These are phyloP conservation scores for Auricularia sp. DNA, from an alignment of 768 basidiomycete species.

Conservation along the genomic window DNA sequence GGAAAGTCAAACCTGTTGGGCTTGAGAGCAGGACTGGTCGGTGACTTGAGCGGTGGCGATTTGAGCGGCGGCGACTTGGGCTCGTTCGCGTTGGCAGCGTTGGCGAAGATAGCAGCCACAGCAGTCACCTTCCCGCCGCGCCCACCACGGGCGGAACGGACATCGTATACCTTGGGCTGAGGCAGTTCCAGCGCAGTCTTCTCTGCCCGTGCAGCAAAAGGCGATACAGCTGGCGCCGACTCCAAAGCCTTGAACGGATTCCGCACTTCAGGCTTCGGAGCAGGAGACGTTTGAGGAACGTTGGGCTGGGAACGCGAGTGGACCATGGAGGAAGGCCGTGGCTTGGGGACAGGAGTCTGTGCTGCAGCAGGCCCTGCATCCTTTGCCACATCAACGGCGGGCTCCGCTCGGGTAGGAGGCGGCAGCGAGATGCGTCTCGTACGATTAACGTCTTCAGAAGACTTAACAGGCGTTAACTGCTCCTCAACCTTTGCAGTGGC, in stretches of 20 bases:
- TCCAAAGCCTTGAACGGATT: background rate
- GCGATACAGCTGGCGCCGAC: background rate
- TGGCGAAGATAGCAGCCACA: conserved; percentile 66
- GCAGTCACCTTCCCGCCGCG: conserved; percentile 64
- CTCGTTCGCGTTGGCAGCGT: conserved; percentile 13
- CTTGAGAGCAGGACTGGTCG: background rate
- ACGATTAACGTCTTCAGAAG: background rate
- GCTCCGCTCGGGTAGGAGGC: background rate
- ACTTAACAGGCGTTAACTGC: background rate
- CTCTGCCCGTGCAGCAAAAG: background rate
- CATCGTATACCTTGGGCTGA: conserved; percentile 48
- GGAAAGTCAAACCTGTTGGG: background rate
- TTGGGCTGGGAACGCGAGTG: background rate
- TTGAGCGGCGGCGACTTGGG: background rate
- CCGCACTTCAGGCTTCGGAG: background rate
- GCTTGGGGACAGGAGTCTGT: background rate
- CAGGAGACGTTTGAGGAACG: background rate
- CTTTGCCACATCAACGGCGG: background rate
- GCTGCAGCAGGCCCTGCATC: background rate
- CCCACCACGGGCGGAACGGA: conserved; percentile 70
- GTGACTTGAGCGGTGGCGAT: background rate
- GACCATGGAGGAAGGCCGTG: background rate
- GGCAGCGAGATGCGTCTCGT: background rate
- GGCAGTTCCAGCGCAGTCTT: background rate
- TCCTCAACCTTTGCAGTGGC: background rate